phyloP scores from a whole-genome alignment of 805 yeast species.

The Maudiozyma bulderi region DNA sequence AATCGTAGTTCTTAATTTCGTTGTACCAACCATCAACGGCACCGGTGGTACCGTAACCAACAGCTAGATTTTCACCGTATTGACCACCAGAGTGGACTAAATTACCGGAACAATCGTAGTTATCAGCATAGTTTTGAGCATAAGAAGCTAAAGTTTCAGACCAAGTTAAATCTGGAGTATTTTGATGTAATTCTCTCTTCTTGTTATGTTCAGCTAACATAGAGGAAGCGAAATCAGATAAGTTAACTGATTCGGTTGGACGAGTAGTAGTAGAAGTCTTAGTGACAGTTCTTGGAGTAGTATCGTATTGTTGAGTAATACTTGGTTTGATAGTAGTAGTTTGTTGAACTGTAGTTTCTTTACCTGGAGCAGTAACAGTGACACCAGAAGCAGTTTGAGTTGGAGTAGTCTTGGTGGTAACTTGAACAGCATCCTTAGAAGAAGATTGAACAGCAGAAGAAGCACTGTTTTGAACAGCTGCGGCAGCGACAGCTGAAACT shows the following conservation, averaged over 20 bases:
- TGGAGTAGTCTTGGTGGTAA: constrained; percentile 5
- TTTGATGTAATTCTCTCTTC: constrained; percentile 35
- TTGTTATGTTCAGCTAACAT: constrained; percentile 56
- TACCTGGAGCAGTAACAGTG: constrained; percentile 6
- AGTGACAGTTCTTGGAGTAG: constrained; percentile 5
- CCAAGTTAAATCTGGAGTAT: constrained; percentile 38
- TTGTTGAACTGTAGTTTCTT: constrained; percentile 9
- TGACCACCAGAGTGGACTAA: constrained; percentile 47
- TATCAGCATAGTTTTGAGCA: constrained; percentile 43
- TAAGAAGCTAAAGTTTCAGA: constrained; percentile 35
- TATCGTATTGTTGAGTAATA: constrained; percentile 3
- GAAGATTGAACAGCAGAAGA: too few species aligned
- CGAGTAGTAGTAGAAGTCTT: constrained; percentile 6
- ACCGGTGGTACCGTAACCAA: constrained; percentile 39
- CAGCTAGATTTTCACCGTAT: constrained; percentile 73
- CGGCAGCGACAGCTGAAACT: constrained; percentile 18
- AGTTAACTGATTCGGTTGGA: constrained; percentile 6
- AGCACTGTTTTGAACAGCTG: constrained; percentile 8
- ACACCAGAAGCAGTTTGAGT: constrained; percentile 9
- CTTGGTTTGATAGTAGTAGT: constrained; percentile 7
- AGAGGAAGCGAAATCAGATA: constrained; percentile 21
- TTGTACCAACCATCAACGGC: constrained; percentile 67
- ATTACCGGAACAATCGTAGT: constrained; percentile 46
- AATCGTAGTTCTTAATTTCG: constrained; percentile 51
- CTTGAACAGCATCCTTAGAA: constrained; percentile 21